phyloP scores from a whole-genome alignment of 1,139 yeast genomes.

The Sugiyamaella japonica region DNA sequence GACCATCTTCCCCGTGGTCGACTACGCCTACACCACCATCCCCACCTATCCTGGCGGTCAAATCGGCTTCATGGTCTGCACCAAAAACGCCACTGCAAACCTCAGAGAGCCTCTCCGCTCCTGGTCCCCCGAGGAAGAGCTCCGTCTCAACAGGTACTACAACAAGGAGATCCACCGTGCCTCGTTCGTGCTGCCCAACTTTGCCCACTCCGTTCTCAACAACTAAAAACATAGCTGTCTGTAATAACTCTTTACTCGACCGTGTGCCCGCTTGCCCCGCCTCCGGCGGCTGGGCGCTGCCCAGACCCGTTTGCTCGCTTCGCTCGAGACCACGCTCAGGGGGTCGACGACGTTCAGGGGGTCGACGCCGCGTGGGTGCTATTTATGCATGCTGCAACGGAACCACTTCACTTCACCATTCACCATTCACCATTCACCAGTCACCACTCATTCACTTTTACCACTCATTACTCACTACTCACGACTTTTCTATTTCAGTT shows the following conservation, averaged over 20 bases:
- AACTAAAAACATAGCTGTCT: background rate
- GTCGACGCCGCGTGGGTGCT: background rate
- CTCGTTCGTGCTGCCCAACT: conserved; percentile 82
- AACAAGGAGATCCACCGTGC: conserved; percentile 78
- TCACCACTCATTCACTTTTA: too few species aligned
- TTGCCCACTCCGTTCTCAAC: conserved; percentile 50
- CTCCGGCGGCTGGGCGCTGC: background rate
- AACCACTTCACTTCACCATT: background rate
- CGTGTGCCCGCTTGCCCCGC: too few species aligned
- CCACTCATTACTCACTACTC: background rate
- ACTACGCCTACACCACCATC: conserved; percentile 82
- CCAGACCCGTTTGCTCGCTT: background rate
- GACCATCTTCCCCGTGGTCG: conserved; percentile 82
- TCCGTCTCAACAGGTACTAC: conserved; percentile 70
- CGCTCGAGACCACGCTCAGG: background rate
- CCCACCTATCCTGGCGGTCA: conserved; percentile 96
- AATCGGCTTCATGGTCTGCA: conserved; percentile 91
- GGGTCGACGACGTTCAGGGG: background rate
- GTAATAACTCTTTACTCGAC: background rate
- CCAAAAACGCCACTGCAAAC: conserved; percentile 64
- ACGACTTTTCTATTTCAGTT: background rate
- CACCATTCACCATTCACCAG: too few species aligned
- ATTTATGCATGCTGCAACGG: background rate
- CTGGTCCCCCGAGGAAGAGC: conserved; percentile 63
- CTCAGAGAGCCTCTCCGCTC: conserved; percentile 69